These are phyloP conservation scores for Carex myosuroides DNA, from an alignment of 176 grass and related monocot species.

Conservation along the genomic window DNA sequence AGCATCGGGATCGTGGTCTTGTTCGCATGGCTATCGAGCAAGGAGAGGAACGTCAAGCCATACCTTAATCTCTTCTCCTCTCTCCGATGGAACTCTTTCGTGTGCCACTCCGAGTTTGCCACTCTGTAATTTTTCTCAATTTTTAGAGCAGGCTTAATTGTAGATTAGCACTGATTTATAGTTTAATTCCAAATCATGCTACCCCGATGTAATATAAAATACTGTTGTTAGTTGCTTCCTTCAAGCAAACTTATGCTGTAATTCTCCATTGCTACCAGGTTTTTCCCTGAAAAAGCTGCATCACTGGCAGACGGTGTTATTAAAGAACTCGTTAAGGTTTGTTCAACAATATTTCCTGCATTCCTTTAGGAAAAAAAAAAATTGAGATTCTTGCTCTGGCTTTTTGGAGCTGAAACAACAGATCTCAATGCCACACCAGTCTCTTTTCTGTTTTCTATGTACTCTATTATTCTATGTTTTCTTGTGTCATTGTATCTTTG, in stretches of 20 bases:
- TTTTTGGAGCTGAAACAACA: no score
- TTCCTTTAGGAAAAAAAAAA: neutral
- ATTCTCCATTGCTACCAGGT: slow-evolving; percentile 31
- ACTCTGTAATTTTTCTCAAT: slow-evolving; percentile 37
- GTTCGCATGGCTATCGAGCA: slow-evolving; percentile 90
- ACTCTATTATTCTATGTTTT: neutral
- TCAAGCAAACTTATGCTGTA: neutral
- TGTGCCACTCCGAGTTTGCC: slow-evolving; percentile 84
- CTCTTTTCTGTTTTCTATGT: no score
- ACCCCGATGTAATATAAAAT: neutral
- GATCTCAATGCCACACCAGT: neutral
- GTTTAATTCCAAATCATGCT: neutral
- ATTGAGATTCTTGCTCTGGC: neutral
- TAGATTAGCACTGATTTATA: neutral
- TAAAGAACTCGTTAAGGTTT: slow-evolving; percentile 76
- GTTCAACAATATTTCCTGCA: neutral
- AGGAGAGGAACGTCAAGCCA: slow-evolving; percentile 66
- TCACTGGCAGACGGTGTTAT: slow-evolving; percentile 61
- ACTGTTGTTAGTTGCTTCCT: neutral
- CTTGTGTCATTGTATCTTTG: neutral
- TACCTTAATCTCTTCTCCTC: slow-evolving; percentile 66
- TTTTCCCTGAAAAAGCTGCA: slow-evolving; percentile 78
- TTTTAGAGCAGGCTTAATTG: neutral
- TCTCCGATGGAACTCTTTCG: slow-evolving; percentile 65
- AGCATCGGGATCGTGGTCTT: slow-evolving; percentile 64